Conservation (phyloP, 176 grass and related monocot genomes). For the Lolium multiflorum region DNA sequence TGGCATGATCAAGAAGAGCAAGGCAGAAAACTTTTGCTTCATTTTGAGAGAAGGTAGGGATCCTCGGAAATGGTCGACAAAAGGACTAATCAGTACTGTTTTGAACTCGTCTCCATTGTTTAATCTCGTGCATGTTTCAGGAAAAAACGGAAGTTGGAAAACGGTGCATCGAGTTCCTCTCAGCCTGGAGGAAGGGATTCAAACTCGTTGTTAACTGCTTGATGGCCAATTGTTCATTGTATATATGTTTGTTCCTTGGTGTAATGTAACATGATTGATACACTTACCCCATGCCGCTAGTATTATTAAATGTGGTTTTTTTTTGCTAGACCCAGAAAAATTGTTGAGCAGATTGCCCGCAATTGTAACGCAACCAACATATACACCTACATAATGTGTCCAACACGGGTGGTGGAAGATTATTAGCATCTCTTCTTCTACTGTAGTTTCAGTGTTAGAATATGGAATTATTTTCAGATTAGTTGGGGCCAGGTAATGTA, state of each 20-base stretch:
- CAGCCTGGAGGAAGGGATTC: not conserved
- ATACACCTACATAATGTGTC: no score
- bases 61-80: not conserved
- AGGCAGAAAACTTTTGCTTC: slow-evolving; percentile 10
- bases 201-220: not conserved
- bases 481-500: no score
- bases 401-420: no score
- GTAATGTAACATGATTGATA: no score
- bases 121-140: slow-evolving; percentile 24
- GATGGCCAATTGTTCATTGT: not conserved
- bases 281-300: no score
- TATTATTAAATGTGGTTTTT: no score
- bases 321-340: no score
- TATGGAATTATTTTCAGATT: no score
- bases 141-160: slow-evolving; percentile 45
- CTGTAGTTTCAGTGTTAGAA: no score
- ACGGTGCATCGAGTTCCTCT: not conserved
- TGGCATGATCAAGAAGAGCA: not conserved
- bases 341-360: no score
- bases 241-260: not conserved
- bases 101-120: not conserved
- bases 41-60: slow-evolving; percentile 53
- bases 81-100: not conserved
- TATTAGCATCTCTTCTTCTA: no score
- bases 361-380: no score